Percentiles rank a stretch among this genome's conserved stretches.
phyloP scores from a whole-genome alignment of 176 grass and related monocot genomes.

The Carex pumila region DNA sequence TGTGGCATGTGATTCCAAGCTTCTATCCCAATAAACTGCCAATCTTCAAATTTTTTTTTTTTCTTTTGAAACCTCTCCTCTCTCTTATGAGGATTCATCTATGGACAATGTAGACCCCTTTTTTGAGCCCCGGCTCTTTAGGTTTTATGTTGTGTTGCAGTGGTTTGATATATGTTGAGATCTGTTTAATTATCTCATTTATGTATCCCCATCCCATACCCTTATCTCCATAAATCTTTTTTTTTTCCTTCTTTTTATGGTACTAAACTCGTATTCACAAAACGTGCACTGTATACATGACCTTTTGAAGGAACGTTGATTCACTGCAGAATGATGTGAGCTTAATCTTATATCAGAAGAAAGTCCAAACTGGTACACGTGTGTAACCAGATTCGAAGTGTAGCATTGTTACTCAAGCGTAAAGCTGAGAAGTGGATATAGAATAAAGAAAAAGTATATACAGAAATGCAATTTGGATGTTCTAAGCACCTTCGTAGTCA shows the following conservation, averaged over 20 bases:
- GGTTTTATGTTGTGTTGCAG: constrained; percentile 1
- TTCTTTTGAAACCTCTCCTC: neutral
- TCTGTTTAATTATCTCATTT: neutral
- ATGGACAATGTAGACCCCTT: neutral
- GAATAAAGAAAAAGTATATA: neutral
- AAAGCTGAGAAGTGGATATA: neutral
- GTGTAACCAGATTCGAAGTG: neutral
- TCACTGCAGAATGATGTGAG: neutral
- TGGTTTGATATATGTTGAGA: constrained; percentile 12
- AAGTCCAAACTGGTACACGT: neutral
- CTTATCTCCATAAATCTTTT: neutral
- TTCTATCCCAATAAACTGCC: constrained; percentile 46
- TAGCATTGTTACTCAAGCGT: neutral
- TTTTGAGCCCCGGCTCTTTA: neutral
- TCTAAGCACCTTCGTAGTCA: neutral
- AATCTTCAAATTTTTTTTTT: neutral
- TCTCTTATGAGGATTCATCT: neutral
- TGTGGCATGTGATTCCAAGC: constrained; percentile 77
- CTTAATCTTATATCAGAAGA: neutral
- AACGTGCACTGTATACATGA: neutral
- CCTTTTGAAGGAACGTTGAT: neutral
- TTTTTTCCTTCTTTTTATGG: neutral
- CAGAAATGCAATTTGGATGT: neutral
- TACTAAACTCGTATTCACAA: neutral
- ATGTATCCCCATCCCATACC: neutral